Base-by-base conservation (phyloP, 768 basidiomycete genomes). In the Coprinopsis cinerea region DNA sequence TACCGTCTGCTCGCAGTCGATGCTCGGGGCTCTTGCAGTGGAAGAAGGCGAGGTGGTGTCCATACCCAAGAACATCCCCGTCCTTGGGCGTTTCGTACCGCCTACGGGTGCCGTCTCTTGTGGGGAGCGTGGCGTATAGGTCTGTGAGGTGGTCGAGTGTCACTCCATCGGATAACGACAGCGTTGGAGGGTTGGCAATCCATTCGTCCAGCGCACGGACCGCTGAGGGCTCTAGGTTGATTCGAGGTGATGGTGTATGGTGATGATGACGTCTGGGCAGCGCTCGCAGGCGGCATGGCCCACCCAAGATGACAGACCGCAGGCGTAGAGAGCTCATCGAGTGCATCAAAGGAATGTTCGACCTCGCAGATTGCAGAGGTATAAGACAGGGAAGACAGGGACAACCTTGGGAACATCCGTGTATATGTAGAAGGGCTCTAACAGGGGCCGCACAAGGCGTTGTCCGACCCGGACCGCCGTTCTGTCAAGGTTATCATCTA, bases 31-130 rank as follows among this genome's bases (percentile, higher is more conserved):
- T 75, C 26, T 79, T 75, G 2, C 78, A 76, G 49, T 87, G 83
- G 65, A 89, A 89, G 70, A 88, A 88, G 11, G 72, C 81, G 20
- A 89, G 74, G 55, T 87, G 83, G 57, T 86, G 83, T 4, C 85
- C 87, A 52, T 75, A 78, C 4, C 68, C 72, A 24, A 88, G 65
- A 2, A 74, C 67, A 1, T 68, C 54, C 4, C 73, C 70, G 1
- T 56, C 55, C 40, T 60, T 53, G 40, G 82, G 82, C 17, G 66
- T 64, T 15, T 59, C 52, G 55, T 68, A 78, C n/a, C 66, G 67
- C 23, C 60, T 64, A 0, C 67, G 67, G 4, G 74, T 72, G 10
- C 82, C 82, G 56, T 85, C 82, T 56, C 84, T 79, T 4, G 85
- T 85, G 2, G 85, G 83, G n/a, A 87, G 70, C 22, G 85, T 85